Evolutionary conservation across 768 basidiomycete species (phyloP).

Genomic region (Omphalotus guepiniiformis): DNA sequence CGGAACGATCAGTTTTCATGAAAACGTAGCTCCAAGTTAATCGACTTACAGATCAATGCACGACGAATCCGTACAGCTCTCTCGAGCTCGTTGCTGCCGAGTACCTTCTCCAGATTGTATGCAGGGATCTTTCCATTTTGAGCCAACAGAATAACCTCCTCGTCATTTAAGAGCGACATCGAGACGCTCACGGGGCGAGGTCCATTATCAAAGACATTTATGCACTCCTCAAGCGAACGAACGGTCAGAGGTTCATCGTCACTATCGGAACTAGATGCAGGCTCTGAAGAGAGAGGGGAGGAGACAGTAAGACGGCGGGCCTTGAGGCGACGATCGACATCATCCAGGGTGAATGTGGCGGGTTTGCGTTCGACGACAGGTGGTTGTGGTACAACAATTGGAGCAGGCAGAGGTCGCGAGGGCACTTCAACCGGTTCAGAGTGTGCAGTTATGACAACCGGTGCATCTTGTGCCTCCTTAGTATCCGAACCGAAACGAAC

Average conservation of each 20-base stretch:
- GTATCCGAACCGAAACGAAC: constrained; percentile 21
- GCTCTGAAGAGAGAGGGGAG: constrained; percentile 9
- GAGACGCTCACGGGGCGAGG: constrained; percentile 56
- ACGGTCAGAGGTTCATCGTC: constrained; percentile 5
- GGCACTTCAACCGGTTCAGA: not conserved
- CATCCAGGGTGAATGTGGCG: constrained; percentile 49
- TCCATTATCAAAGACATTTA: constrained; percentile 74
- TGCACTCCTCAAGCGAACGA: constrained; percentile 71
- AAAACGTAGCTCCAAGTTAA: not conserved
- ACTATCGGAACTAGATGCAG: constrained; percentile 1
- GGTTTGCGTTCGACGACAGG: constrained; percentile 10
- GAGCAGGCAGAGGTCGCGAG: not conserved
- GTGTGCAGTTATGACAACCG: constrained; percentile 18
- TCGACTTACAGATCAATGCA: constrained; percentile 80
- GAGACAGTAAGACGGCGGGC: constrained; percentile 21
- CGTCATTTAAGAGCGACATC: constrained; percentile 71
- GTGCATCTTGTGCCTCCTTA: constrained; percentile 20
- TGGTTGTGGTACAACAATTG: constrained; percentile 6
- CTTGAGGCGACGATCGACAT: constrained; percentile 48
- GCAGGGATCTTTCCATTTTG: constrained; percentile 91
- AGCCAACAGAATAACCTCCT: constrained; percentile 84
- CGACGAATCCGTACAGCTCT: constrained; percentile 84
- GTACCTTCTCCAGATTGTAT: constrained; percentile 93
- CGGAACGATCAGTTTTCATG: not conserved
- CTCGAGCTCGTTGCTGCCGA: constrained; percentile 61